A percentile compares a stretch with the other conserved stretches of the same genome.
Evolutionary conservation across 2,329 filamentous ascomycete species (phyloP).

Genomic region (Pezicula neosporulosa): DNA sequence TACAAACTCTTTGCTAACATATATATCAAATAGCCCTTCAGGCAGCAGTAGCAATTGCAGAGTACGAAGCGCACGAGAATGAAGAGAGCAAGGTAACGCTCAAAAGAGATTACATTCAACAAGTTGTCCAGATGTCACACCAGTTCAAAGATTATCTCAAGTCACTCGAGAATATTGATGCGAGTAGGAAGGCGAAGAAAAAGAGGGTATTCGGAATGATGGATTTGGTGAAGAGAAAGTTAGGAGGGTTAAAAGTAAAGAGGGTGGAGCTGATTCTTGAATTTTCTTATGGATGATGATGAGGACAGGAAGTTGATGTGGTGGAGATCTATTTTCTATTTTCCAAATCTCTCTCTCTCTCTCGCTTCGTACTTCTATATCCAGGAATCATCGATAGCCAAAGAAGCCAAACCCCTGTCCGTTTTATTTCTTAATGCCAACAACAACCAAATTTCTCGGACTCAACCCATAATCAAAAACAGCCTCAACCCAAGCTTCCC

Average conservation of each 20-base stretch:
- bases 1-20: background rate
- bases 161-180: background rate
- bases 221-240: background rate
- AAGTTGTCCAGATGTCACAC: background rate
- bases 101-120: background rate
- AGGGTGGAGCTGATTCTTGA: background rate
- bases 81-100: background rate
- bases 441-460: slow-evolving; percentile 88
- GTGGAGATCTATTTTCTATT: no score
- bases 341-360: no score
- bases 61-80: slow-evolving; percentile 2
- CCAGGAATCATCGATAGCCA: no score
- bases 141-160: background rate
- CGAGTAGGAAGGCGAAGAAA: background rate
- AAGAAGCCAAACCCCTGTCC: no score
- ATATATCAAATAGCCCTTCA: slow-evolving; percentile 5
- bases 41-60: slow-evolving; percentile 9
- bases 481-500: slow-evolving; percentile 83
- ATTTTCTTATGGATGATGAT: no score
- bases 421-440: slow-evolving; percentile 67
- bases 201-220: background rate
- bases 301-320: no score
- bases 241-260: background rate
- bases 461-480: slow-evolving; percentile 87
- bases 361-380: no score